Percentiles rank a stretch among this genome's conserved stretches.
Conservation (phyloP, 2,329 filamentous ascomycete genomes). For the Xylaria arbuscula region DNA sequence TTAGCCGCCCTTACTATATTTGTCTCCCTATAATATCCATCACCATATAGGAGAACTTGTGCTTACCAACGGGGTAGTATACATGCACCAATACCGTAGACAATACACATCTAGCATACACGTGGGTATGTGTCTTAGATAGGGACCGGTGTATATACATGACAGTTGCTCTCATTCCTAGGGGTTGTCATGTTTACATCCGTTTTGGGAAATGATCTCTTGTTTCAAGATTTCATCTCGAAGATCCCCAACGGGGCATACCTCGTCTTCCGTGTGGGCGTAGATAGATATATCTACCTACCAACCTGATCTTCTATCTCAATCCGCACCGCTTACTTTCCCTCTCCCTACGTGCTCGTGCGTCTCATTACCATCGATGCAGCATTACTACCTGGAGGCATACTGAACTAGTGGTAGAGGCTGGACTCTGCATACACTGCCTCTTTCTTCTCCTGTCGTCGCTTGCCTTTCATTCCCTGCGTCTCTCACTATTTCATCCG, state of each 20-base stretch:
- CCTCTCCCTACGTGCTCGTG: conserved; percentile 5
- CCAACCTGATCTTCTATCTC: conserved; percentile 17
- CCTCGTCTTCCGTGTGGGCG: not conserved
- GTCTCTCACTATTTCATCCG: conserved; percentile 7
- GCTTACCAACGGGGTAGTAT: not conserved
- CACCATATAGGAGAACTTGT: not conserved
- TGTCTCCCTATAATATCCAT: conserved; percentile 18
- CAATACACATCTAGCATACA: not conserved
- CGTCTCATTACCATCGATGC: conserved; percentile 6
- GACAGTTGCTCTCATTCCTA: conserved; percentile 14
- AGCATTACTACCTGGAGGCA: conserved; percentile 13
- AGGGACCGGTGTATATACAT: conserved; percentile 10
- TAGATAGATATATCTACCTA: conserved; percentile 38
- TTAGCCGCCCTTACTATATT: conserved; percentile 41
- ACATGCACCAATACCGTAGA: conserved; percentile 8
- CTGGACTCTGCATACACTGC: conserved; percentile 35
- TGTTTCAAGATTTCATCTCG: conserved; percentile 40
- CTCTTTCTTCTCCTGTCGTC: conserved; percentile 11
- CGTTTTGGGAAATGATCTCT: conserved; percentile 36
- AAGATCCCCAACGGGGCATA: not conserved
- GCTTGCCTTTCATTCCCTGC: not conserved
- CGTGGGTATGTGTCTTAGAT: conserved; percentile 1
- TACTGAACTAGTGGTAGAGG: conserved; percentile 4
- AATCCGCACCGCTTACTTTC: conserved; percentile 1
- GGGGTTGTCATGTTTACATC: conserved; percentile 35